Base-by-base conservation (phyloP, 2,329 filamentous ascomycete genomes). In the Pyricularia sp. region DNA sequence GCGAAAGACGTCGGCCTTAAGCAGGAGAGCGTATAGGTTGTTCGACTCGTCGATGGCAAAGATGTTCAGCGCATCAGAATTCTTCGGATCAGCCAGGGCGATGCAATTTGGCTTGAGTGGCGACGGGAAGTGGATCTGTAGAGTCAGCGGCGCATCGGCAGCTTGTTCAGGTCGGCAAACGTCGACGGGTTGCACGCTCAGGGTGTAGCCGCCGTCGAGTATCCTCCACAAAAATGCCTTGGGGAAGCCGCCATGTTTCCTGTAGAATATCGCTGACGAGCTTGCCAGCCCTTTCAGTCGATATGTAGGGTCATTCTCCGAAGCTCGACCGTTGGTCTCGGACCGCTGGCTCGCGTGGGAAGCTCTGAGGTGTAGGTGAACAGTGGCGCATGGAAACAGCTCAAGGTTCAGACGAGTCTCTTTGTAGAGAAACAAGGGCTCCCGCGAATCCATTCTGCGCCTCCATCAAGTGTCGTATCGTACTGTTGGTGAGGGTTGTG, bases 191-290 rank as follows among this genome's bases (percentile, higher is more conserved):
- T 92, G 91, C 67, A 99, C 84, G 79, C 95, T 94, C 73, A 99
- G 84, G 71, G 93, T 83, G 73, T 87, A 91, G 75, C 89, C 88
- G 74, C 92, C 88, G 75, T 97, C 91, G 70, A 97, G 81, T 58
- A 98, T 85, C 73, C 94, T 88, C 95, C 95, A 99, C 65, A 97
- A 85, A 76, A 98, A 96, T 78, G 88, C 92, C 76, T 92, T 89
- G 58, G 95, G 95, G 72, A 90, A 89, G 72, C 86, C 83, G 75
- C 91, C 88, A 77, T 90, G 86, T 77, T 87, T 86, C 69, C 95
- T 89, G 79, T 97, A 93, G 81, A 92, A 97, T 69, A 98, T 85
- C 2, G 92, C 93, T 31, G 92, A 90, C 36, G 93, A 87, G 1
- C 84, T 89, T 30, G 94, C 92, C 68, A 97, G 82, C 76, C 92